These are phyloP conservation scores for Lecanoromycetidae sp. DNA, from an alignment of 2,329 filamentous ascomycete genomes.

Conservation along the genomic window DNA sequence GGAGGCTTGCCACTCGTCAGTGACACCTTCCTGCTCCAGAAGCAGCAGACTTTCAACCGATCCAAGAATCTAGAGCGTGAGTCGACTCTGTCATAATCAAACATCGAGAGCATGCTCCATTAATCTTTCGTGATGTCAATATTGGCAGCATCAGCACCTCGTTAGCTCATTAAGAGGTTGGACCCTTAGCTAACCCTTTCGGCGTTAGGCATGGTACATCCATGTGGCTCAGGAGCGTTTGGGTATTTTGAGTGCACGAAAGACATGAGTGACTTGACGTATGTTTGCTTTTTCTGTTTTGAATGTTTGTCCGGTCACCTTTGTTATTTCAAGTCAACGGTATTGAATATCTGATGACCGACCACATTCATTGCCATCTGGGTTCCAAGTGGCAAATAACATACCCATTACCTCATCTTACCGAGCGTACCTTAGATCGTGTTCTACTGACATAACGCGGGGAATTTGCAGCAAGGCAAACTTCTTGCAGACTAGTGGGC, in stretches of 20 bases:
- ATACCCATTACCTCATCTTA: too few species aligned
- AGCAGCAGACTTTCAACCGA: slow-evolving; percentile 45
- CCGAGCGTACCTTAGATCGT: too few species aligned
- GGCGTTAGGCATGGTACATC: slow-evolving; percentile 21
- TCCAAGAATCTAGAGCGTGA: slow-evolving; percentile 39
- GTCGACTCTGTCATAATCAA: slow-evolving; percentile 1
- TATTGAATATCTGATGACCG: too few species aligned
- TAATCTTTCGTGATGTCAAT: too few species aligned
- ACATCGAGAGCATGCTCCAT: not conserved
- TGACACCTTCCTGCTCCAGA: slow-evolving; percentile 42
- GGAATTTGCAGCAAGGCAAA: not conserved
- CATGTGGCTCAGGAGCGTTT: slow-evolving; percentile 21
- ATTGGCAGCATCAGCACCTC: too few species aligned
- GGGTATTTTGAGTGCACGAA: slow-evolving; percentile 23
- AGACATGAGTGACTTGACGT: slow-evolving; percentile 16
- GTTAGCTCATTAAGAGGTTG: too few species aligned
- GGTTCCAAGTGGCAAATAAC: too few species aligned
- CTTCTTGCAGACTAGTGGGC: slow-evolving; percentile 47
- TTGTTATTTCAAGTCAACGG: too few species aligned
- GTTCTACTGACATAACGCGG: too few species aligned
- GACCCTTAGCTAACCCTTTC: too few species aligned
- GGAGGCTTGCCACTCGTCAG: slow-evolving; percentile 41
- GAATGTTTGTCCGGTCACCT: too few species aligned
- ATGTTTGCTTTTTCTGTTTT: not conserved
- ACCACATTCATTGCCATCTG: too few species aligned